phyloP scores from a whole-genome alignment of 495 filamentous ascomycete genomes.

The Amorphotheca resinae region DNA sequence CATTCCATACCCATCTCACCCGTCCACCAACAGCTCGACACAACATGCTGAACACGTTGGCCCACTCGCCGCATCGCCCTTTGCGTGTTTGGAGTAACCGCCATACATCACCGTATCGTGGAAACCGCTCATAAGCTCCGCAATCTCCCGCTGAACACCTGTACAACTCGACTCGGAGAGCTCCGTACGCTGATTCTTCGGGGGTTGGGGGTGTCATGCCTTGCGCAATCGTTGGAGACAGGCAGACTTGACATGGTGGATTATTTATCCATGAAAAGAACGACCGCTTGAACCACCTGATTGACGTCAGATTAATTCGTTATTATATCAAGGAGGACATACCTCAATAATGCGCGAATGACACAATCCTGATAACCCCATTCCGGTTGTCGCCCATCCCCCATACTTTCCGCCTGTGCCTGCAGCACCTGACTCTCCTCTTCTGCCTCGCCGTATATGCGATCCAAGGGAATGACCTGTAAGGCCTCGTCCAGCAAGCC shows the following conservation, averaged over 20 bases:
- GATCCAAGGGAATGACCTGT: constrained; percentile 72
- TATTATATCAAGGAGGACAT: constrained; percentile 13
- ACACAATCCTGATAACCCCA: constrained; percentile 99
- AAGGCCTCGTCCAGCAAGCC: constrained; percentile 91
- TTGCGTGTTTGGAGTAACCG: constrained; percentile 71
- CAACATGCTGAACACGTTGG: constrained; percentile 97
- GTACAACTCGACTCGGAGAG: constrained; percentile 79
- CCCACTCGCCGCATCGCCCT: constrained; percentile 90
- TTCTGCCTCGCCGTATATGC: constrained; percentile 86
- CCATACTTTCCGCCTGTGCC: constrained; percentile 76
- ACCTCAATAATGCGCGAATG: constrained; percentile 78
- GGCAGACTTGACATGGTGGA: constrained; percentile 68
- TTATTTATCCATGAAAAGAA: constrained; percentile 98
- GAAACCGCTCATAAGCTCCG: constrained; percentile 72
- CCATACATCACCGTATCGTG: constrained; percentile 94
- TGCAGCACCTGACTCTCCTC: constrained; percentile 80
- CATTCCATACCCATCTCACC: constrained; percentile 97
- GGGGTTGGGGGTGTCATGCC: constrained; percentile 74
- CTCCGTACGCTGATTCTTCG: constrained; percentile 80
- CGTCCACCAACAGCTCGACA: constrained; percentile 83
- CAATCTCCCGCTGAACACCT: constrained; percentile 63
- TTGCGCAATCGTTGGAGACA: constrained; percentile 67
- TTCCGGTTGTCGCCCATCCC: constrained; percentile 62
- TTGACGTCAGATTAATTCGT: constrained; percentile 10
- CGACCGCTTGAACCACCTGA: constrained; percentile 85